Base-by-base conservation (phyloP, 108 stramenopile genomes). In the Discostella pseudostelligera region DNA sequence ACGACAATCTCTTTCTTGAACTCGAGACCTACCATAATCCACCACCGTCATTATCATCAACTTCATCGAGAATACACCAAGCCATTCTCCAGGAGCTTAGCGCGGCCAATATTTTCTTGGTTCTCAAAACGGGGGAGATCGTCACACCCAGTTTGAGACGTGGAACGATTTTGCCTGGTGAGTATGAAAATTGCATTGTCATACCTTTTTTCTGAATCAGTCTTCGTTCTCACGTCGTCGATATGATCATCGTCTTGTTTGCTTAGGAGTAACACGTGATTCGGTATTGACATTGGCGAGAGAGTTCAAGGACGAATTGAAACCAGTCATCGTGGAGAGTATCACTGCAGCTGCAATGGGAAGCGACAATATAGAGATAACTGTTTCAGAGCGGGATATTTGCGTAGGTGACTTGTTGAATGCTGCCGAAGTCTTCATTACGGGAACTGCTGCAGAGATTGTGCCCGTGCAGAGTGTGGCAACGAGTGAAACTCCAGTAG, bases 1-100 rank as follows among this genome's bases (percentile, higher is more conserved):
- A 86, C 44, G 91, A 93, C 62, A 89, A 89, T 66, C 59, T 93
- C 13, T 93, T 79, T 56, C 63, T 93, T n/a, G 91, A 93, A 54
- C 67, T 89, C 42, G 88, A 89, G 49, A 89, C 91, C 14, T 92
- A 87, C 54, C 44, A 79, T 42, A 45, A 78, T 6, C 75, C 74
- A 20, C 56, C 61, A 12, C 69, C 84, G 46, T 20, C 24, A 20
- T 9, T 3, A 16, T 55, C 65, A 0, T 56, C 65, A 10, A 0
- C 56, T 1, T 58, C 56, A 29, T 67, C 67, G 32, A 54, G 55
- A 25, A 44, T 78, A 0, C 40, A 56, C 7, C 47, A 73, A 17
- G 90, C 90, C 7, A 74, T 88, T 35, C 20, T 93, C 19, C 88
- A 93, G 69, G 91, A 93, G 71, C 77, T 89, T 65, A 83, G 81